Evolutionary conservation across 805 yeast genomes (phyloP).

Genomic region (Ogataea pini): DNA sequence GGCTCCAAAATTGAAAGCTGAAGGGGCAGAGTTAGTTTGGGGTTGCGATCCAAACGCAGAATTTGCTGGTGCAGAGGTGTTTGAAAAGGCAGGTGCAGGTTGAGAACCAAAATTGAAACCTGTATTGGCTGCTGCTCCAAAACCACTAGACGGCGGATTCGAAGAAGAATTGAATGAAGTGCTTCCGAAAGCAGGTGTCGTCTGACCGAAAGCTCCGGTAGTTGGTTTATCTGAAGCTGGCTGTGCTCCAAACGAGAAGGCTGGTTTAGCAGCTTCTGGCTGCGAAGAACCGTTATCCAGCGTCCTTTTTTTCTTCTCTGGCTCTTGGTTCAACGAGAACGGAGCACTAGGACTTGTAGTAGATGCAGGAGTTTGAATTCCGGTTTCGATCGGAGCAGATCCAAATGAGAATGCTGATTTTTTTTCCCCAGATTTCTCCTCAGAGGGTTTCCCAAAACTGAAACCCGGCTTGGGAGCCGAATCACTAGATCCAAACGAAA

Average conservation of each 20-base stretch:
- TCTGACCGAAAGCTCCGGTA: background rate
- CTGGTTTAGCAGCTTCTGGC: slow-evolving; percentile 8
- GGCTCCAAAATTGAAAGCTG: slow-evolving; percentile 1
- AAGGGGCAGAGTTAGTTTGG: slow-evolving; percentile 17
- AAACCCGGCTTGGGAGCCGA: slow-evolving; percentile 3
- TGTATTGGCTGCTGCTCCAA: slow-evolving; percentile 7
- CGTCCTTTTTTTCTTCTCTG: background rate
- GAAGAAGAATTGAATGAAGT: slow-evolving; percentile 2
- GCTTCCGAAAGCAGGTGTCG: background rate
- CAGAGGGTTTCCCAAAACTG: background rate
- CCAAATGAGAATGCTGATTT: slow-evolving; percentile 2
- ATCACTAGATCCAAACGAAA: slow-evolving; percentile 6
- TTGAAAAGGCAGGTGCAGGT: slow-evolving; percentile 3
- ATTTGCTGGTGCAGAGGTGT: slow-evolving; percentile 11
- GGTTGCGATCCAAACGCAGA: slow-evolving; percentile 13
- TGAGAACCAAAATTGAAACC: slow-evolving; percentile 9
- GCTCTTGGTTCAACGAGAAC: background rate
- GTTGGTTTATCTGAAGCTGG: slow-evolving; percentile 8
- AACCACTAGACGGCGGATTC: slow-evolving; percentile 8
- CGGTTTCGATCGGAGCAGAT: slow-evolving; percentile 1
- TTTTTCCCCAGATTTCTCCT: background rate
- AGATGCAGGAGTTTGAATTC: slow-evolving; percentile 2
- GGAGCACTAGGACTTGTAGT: slow-evolving; percentile 2
- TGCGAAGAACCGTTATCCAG: background rate
- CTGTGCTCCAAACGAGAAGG: slow-evolving; percentile 10